A percentile compares a stretch with the other conserved stretches of the same genome.
phyloP scores from a whole-genome alignment of 2,329 filamentous ascomycete species.

The Pseudogymnoascus sp. region DNA sequence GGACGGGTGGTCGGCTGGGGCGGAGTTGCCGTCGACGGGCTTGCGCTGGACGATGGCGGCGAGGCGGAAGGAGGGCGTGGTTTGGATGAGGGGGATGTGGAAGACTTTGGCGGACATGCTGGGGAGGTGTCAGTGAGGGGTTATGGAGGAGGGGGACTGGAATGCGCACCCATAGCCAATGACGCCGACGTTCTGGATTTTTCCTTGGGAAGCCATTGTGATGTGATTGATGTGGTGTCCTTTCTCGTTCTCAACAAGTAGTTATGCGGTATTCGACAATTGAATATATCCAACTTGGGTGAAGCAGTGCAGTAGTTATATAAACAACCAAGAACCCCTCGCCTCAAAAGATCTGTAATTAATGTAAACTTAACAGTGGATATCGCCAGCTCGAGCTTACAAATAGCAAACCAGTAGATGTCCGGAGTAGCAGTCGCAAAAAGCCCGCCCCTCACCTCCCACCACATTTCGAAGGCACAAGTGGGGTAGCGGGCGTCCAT shows the following conservation, averaged over 20 bases:
- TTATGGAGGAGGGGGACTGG: not conserved
- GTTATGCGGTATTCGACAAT: not conserved
- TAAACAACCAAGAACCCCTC: not conserved
- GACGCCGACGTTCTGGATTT: conserved; percentile 46
- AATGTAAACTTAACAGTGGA: not conserved
- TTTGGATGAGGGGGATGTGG: conserved; percentile 69
- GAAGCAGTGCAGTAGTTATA: not conserved
- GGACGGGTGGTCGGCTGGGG: conserved; percentile 57
- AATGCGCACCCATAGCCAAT: conserved; percentile 42
- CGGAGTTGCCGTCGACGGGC: conserved; percentile 56
- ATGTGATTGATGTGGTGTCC: not conserved
- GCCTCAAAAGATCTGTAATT: not conserved
- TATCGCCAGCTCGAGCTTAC: not conserved
- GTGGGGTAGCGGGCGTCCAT: not conserved
- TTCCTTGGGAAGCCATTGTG: conserved; percentile 22
- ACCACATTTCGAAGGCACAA: not conserved
- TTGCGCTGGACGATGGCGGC: conserved; percentile 69
- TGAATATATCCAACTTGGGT: not conserved
- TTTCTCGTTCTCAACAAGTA: not conserved
- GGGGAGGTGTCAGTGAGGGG: conserved; percentile 10
- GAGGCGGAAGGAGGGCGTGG: conserved; percentile 55
- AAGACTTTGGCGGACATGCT: conserved; percentile 66
- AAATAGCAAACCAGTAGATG: not conserved
- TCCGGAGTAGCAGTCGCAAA: not conserved
- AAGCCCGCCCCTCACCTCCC: not conserved